These are phyloP conservation scores for Saccharomycopsis amapae DNA, from an alignment of 805 yeast genomes.

Conservation along the genomic window DNA sequence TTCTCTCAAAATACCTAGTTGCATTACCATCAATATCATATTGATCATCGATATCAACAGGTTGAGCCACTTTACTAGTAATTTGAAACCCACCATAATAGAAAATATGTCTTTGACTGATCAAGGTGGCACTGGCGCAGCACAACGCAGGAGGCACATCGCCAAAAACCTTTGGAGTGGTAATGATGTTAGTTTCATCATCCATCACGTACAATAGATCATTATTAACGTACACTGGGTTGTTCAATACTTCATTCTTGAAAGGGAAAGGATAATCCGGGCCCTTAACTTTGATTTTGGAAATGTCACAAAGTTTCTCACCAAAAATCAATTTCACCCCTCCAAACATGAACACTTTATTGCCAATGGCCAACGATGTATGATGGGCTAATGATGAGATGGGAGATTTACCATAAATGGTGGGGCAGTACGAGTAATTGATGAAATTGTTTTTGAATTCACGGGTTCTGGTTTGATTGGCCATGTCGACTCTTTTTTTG, in stretches of 20 bases:
- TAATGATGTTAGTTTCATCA: slow-evolving; percentile 34
- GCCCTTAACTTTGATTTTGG: slow-evolving; percentile 11
- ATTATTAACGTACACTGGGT: slow-evolving; percentile 37
- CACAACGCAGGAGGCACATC: slow-evolving; percentile 47
- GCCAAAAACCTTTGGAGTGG: slow-evolving; percentile 30
- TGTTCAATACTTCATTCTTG: slow-evolving; percentile 33
- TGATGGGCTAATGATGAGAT: slow-evolving; percentile 40
- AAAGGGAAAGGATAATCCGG: slow-evolving; percentile 41
- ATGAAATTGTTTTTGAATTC: slow-evolving; percentile 7
- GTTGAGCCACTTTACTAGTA: slow-evolving; percentile 28
- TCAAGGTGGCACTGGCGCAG: slow-evolving; percentile 39
- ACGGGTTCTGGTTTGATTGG: neutral
- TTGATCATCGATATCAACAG: neutral
- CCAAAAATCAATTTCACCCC: slow-evolving; percentile 33
- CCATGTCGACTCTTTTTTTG: no score
- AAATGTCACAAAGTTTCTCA: neutral
- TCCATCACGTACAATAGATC: slow-evolving; percentile 32
- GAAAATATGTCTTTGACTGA: slow-evolving; percentile 52
- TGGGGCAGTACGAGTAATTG: slow-evolving; percentile 24
- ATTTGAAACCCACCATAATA: slow-evolving; percentile 64
- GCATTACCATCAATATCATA: slow-evolving; percentile 28
- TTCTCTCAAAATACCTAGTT: slow-evolving; percentile 32
- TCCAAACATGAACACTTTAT: slow-evolving; percentile 37
- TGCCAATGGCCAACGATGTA: slow-evolving; percentile 33
- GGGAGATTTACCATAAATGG: slow-evolving; percentile 33